These are phyloP conservation scores for Elongisporangium prolatum DNA, from an alignment of 352 stramenopile genomes.

Conservation along the genomic window DNA sequence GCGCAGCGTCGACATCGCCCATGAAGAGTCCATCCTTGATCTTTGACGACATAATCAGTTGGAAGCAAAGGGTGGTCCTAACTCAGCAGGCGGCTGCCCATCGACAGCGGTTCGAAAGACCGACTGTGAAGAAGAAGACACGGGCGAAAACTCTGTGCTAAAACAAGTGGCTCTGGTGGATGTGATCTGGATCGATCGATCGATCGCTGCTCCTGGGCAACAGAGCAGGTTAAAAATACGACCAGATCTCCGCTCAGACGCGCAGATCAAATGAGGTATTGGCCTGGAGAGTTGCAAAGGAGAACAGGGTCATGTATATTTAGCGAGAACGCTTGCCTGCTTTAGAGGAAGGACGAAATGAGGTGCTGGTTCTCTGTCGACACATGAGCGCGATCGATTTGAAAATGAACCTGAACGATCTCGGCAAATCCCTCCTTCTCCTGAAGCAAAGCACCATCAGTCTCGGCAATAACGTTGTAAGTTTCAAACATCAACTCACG, in stretches of 20 bases:
- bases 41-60: slow-evolving; percentile 84
- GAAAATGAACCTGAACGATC: slow-evolving; percentile 68
- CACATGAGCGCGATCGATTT: slow-evolving; percentile 29
- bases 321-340: slow-evolving; percentile 5
- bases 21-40: slow-evolving; percentile 94
- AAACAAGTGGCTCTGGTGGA: neutral
- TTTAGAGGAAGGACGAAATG: slow-evolving; percentile 57
- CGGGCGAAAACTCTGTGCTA: no score
- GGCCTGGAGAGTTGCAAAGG: neutral
- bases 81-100: neutral
- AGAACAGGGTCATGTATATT: slow-evolving; percentile 8
- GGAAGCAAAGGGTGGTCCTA: neutral
- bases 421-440: slow-evolving; percentile 67
- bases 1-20: slow-evolving; percentile 88
- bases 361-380: slow-evolving; percentile 29
- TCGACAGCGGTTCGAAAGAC: neutral
- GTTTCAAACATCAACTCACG: slow-evolving; percentile 9
- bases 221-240: neutral
- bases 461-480: neutral
- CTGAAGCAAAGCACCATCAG: slow-evolving; percentile 17
- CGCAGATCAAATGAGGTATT: neutral
- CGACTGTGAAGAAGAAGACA: neutral
- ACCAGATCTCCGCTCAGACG: neutral
- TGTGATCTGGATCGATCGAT: neutral
- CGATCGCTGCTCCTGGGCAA: neutral